Base-by-base conservation (phyloP, 176 grass and related monocot genomes). In the Areca catechu region DNA sequence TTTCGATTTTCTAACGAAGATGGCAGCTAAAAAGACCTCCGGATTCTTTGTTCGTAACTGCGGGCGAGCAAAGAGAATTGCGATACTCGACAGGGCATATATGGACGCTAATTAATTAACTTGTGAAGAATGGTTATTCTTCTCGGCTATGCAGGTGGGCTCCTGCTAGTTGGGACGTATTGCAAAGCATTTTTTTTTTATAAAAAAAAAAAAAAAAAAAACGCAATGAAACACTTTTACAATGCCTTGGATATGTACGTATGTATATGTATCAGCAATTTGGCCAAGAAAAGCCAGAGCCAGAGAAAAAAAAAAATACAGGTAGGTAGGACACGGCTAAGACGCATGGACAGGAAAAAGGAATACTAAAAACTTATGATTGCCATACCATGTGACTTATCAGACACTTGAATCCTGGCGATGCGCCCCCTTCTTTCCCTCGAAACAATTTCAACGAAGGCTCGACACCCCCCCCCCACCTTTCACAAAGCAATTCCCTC, bases 381-480 rank as follows among this genome's bases (percentile, higher is more conserved):
- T 74, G 65, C 70, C 29, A 52, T 71, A 77, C 69, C 83, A 55
- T 86, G 83, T 51, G 25, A 63, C 25, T 67, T 51, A 5, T 5
- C 15, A 37, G 24, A 1, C 0, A 12, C 15, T 5, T 49, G 12
- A 43, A 12, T 9, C 34, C 9, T 2, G 34, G 34, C 12, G 34
- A 2, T 10, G 34, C 34, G 34, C 7, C 34, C 34, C 34, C 28
- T 69, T 61, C 65, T 69, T 69, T 43, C 24, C 29, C 12, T 20
- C 24, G 16, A 34, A n/a, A 19, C 2, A 27, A 12, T 56, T 54
- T 28, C 23, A 30, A 54, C 20, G 30, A 7, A 37, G 21, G 54
- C 19, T 47, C 48, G 62, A n/a, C n/a, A n/a, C n/a, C n/a, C n/a
- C n/a, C n/a, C n/a, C n/a, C 27, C 37, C 48, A 3, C 27, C 61